These are phyloP conservation scores for Dendrobium officinale DNA, from an alignment of 106 monocot species.

Conservation along the genomic window DNA sequence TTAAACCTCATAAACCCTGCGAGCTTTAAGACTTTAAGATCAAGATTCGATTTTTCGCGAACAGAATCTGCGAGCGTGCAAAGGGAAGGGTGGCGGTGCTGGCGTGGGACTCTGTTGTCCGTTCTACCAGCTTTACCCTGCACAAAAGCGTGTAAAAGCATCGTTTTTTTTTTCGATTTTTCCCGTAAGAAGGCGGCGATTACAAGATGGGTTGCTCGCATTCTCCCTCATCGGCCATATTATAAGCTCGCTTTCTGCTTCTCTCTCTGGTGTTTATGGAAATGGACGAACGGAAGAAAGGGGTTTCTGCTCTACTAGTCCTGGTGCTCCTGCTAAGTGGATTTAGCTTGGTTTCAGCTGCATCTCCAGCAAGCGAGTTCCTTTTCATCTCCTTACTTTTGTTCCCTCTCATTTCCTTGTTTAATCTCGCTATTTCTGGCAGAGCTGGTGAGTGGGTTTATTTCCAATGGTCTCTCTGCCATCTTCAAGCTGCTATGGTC, in stretches of 20 bases:
- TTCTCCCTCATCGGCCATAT: not conserved
- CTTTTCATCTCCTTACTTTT: not conserved
- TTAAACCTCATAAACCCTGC: not conserved
- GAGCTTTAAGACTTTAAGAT: not conserved
- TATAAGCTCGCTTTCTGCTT: not conserved
- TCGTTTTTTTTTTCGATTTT: not conserved
- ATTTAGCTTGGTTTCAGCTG: constrained; percentile 25
- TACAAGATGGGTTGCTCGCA: not conserved
- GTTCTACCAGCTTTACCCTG: not conserved
- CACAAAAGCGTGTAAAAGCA: not conserved
- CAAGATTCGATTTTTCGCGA: not conserved
- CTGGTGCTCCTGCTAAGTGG: constrained; percentile 27
- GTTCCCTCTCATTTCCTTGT: not conserved
- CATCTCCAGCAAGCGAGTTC: constrained; percentile 48
- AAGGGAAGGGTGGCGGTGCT: not conserved
- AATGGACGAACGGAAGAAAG: constrained; percentile 17
- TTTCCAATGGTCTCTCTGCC: constrained; percentile 58
- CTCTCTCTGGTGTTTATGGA: not conserved
- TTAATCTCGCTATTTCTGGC: constrained; percentile 6
- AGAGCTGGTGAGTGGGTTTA: constrained; percentile 57
- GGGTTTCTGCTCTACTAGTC: constrained; percentile 15
- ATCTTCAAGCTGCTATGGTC: constrained; percentile 70
- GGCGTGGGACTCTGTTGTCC: not conserved
- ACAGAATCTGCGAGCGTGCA: not conserved
- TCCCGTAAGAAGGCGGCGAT: not conserved